phyloP scores from a whole-genome alignment of 2,329 filamentous ascomycete species.

The Chrysoporthe austroafricana region DNA sequence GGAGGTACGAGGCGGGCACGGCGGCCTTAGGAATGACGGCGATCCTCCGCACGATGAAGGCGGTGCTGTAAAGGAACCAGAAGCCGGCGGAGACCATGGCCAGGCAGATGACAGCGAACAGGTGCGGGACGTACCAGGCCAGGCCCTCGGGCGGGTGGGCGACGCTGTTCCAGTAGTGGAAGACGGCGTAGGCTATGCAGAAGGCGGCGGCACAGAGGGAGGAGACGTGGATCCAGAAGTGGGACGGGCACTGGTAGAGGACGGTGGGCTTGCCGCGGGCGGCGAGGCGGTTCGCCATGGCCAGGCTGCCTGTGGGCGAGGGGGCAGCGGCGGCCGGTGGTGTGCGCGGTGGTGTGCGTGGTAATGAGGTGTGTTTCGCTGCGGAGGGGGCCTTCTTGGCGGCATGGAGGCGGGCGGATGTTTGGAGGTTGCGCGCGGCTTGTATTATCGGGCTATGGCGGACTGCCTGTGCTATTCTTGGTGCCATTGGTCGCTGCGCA shows the following conservation, averaged over 20 bases:
- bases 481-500: conserved; percentile 20
- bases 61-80: conserved; percentile 61
- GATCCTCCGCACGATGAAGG: conserved; percentile 61
- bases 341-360: conserved; percentile 1
- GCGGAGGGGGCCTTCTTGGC: conserved; percentile 11
- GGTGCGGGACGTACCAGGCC: conserved; percentile 58
- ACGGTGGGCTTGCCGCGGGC: conserved; percentile 58
- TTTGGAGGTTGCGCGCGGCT: conserved; percentile 26
- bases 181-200: conserved; percentile 54
- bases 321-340: conserved; percentile 9
- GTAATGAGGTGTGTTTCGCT: neutral
- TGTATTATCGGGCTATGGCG: conserved; percentile 16
- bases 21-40: conserved; percentile 51
- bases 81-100: conserved; percentile 64
- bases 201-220: conserved; percentile 60
- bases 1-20: conserved; percentile 19
- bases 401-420: conserved; percentile 21
- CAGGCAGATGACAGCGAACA: conserved; percentile 62
- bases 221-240: conserved; percentile 64
- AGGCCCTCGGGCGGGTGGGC: conserved; percentile 55
- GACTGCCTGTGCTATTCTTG: conserved; percentile 8
- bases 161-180: conserved; percentile 55
- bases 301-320: conserved; percentile 11
- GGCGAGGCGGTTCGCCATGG: conserved; percentile 56
- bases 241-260: conserved; percentile 68